These are phyloP conservation scores for Thelephora ganbajun DNA, from an alignment of 768 basidiomycete genomes.

Conservation along the genomic window DNA sequence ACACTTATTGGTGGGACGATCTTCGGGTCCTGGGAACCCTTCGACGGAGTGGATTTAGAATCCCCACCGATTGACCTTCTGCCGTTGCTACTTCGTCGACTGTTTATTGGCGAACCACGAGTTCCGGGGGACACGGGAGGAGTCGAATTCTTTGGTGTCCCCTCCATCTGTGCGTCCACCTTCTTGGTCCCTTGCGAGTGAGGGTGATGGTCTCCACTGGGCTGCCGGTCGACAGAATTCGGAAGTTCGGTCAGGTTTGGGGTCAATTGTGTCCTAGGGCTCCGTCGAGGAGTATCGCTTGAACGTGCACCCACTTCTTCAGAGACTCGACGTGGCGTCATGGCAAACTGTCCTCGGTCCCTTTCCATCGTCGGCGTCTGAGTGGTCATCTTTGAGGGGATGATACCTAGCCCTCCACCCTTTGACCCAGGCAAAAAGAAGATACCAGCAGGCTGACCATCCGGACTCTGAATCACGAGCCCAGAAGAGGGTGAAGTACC, in stretches of 20 bases:
- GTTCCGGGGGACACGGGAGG: conserved; percentile 14
- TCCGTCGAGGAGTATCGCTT: not conserved
- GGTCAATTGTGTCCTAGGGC: not conserved
- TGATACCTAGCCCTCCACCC: not conserved
- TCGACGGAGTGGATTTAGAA: conserved; percentile 19
- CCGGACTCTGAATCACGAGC: conserved; percentile 81
- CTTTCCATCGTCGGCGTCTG: conserved; percentile 25
- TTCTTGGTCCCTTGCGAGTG: not conserved
- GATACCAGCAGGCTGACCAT: conserved; percentile 89
- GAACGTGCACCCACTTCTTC: too few species aligned
- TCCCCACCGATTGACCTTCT: conserved; percentile 18
- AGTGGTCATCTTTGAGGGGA: not conserved
- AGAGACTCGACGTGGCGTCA: too few species aligned
- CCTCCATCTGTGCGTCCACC: not conserved
- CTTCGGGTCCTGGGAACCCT: conserved; percentile 41
- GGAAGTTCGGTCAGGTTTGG: not conserved
- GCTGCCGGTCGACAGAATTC: not conserved
- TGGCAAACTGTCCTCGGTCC: conserved; percentile 24
- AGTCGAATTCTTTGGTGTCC: not conserved
- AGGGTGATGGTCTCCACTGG: not conserved
- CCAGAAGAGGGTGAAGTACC: conserved; percentile 74
- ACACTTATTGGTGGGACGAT: conserved; percentile 96
- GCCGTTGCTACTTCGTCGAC: conserved; percentile 16
- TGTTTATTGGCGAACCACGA: conserved; percentile 11
- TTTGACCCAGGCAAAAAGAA: conserved; percentile 72